Conservation (phyloP, 306 rosid genomes). For the Quercus parvula region DNA sequence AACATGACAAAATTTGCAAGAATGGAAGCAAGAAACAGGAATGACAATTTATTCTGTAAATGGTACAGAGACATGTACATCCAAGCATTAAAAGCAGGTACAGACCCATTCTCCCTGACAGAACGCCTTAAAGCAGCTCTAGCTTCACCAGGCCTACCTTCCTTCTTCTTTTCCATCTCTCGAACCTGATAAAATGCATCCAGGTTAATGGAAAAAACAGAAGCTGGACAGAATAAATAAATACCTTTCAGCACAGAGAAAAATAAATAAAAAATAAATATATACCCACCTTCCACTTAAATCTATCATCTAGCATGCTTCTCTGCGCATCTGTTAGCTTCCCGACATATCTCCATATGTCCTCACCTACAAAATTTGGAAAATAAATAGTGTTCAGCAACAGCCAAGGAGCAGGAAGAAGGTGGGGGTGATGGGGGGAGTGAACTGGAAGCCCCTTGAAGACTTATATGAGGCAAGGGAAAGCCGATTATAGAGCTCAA, state of each 20-base stretch:
- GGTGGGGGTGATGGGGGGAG: not conserved
- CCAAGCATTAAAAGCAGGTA: not conserved
- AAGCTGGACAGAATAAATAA: not conserved
- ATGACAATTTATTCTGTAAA: slow-evolving; percentile 3
- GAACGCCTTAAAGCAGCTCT: slow-evolving; percentile 90
- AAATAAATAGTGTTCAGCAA: slow-evolving; percentile 9
- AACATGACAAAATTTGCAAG: not conserved
- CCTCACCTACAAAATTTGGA: slow-evolving; percentile 61
- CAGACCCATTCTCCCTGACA: slow-evolving; percentile 84
- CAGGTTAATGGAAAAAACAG: slow-evolving; percentile 10
- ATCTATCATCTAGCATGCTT: slow-evolving; percentile 96
- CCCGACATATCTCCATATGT: slow-evolving; percentile 96
- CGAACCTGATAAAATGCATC: slow-evolving; percentile 52
- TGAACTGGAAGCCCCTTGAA: no score
- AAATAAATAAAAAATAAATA: not conserved
- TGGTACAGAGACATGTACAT: not conserved
- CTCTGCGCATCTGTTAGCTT: slow-evolving; percentile 96
- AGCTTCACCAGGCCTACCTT: slow-evolving; percentile 98
- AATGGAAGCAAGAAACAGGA: not conserved
- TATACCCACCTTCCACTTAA: slow-evolving; percentile 88
- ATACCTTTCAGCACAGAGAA: not conserved
- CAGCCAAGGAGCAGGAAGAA: not conserved
- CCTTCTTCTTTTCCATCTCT: slow-evolving; percentile 96
- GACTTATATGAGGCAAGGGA: no score
- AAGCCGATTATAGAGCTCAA: no score